phyloP scores from a whole-genome alignment of 257 asterid species.

The Nicotiana benthamiana region DNA sequence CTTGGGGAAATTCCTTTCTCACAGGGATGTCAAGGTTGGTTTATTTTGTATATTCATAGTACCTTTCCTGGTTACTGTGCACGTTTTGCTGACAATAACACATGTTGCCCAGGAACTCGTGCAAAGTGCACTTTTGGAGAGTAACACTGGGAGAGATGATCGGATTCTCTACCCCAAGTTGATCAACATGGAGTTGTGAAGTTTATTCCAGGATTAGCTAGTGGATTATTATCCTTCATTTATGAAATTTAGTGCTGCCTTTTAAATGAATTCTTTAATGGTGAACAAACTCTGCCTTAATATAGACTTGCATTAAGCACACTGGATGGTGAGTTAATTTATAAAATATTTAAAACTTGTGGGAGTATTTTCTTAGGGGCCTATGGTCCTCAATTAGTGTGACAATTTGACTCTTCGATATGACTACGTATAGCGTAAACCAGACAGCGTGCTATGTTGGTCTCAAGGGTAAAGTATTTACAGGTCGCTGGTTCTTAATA shows the following conservation, averaged over 20 bases:
- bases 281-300: not conserved
- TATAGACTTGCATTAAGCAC: not conserved
- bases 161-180: slow-evolving; percentile 70
- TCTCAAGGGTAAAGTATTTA: not conserved
- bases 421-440: not conserved
- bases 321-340: not conserved
- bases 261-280: not conserved
- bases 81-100: not conserved
- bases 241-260: not conserved
- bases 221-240: not conserved
- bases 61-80: not conserved
- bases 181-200: slow-evolving; percentile 40
- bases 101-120: slow-evolving; percentile 57
- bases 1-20: slow-evolving; percentile 73
- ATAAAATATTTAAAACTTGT: not conserved
- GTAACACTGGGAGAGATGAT: slow-evolving; percentile 76
- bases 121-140: slow-evolving; percentile 78
- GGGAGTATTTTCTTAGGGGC: not conserved
- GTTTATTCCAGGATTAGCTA: not conserved
- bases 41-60: not conserved
- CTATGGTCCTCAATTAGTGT: not conserved
- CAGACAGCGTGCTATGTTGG: not conserved
- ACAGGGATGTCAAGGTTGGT: slow-evolving; percentile 85
- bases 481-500: not conserved
- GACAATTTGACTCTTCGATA: not conserved